A percentile compares a stretch with the other conserved stretches of the same genome.
phyloP scores from a whole-genome alignment of 202 grass and related monocot genomes.

The Hordeum pubiflorum region DNA sequence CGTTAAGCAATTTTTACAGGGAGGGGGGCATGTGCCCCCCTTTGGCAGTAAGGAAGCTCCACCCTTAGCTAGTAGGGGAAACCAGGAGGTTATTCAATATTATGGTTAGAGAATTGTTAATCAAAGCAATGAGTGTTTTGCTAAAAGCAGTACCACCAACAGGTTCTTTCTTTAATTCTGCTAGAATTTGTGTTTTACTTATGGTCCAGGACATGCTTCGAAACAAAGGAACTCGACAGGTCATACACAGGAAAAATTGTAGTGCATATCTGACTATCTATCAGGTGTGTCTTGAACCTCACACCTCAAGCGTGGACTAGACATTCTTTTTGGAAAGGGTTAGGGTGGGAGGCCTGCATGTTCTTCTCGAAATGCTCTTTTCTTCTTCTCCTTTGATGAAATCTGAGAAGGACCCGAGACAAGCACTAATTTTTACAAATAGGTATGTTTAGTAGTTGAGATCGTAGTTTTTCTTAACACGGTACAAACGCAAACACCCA shows the following conservation, averaged over 20 bases:
- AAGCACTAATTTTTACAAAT: too few species aligned
- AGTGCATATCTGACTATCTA: slow-evolving; percentile 25
- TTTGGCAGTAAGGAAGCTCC: neutral
- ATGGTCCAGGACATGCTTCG: neutral
- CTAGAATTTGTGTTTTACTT: neutral
- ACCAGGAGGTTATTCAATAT: neutral
- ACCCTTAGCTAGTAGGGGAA: neutral
- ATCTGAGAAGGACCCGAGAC: neutral
- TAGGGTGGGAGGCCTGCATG: slow-evolving; percentile 16
- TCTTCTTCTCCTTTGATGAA: neutral
- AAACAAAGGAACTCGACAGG: neutral
- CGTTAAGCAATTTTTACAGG: neutral
- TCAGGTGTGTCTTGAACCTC: slow-evolving; percentile 18
- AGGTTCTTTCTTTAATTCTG: neutral
- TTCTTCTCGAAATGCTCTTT: neutral
- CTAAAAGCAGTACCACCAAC: neutral
- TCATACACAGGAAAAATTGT: neutral
- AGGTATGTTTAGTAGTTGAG: too few species aligned
- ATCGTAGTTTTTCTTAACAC: too few species aligned
- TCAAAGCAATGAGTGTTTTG: neutral
- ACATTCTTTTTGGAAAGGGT: slow-evolving; percentile 11
- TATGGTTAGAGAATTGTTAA: neutral
- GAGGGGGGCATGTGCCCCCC: neutral
- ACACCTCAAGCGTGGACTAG: slow-evolving; percentile 30
- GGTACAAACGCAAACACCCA: too few species aligned